These are phyloP conservation scores for Neoarthrinium moseri DNA, from an alignment of 2,329 filamentous ascomycete genomes.

Conservation along the genomic window DNA sequence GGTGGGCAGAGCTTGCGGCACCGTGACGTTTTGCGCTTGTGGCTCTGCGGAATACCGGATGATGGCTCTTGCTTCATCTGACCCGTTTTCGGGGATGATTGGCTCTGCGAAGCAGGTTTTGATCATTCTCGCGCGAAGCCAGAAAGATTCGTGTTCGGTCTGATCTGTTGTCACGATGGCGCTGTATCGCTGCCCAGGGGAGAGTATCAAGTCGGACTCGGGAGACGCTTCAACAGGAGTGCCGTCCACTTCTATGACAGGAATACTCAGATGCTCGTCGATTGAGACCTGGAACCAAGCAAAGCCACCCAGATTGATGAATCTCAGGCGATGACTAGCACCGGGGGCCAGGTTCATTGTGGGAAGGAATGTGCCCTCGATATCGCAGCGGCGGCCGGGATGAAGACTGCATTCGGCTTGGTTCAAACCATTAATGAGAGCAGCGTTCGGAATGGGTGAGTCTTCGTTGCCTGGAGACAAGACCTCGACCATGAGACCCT, in stretches of 20 bases:
- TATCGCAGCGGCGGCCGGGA: constrained; percentile 42
- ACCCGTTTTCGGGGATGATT: constrained; percentile 38
- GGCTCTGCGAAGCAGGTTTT: constrained; percentile 58
- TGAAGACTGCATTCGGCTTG: constrained; percentile 36
- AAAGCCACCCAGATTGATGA: constrained; percentile 70
- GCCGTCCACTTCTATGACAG: constrained; percentile 69
- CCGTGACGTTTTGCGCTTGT: constrained; percentile 34
- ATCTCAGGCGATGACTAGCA: constrained; percentile 62
- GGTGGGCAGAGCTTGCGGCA: constrained; percentile 31
- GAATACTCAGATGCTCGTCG: constrained; percentile 55
- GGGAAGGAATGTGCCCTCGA: constrained; percentile 33
- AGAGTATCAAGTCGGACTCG: constrained; percentile 61
- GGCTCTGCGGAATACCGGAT: constrained; percentile 42
- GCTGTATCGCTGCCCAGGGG: constrained; percentile 71
- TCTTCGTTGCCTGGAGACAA: constrained; percentile 40
- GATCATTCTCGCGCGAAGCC: constrained; percentile 63
- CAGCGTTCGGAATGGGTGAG: constrained; percentile 43
- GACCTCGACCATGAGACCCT: constrained; percentile 33
- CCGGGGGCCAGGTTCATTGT: constrained; percentile 48
- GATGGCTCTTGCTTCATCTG: constrained; percentile 46
- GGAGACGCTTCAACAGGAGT: constrained; percentile 60
- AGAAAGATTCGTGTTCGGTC: constrained; percentile 53
- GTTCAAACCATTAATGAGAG: constrained; percentile 43
- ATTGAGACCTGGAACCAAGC: constrained; percentile 71
- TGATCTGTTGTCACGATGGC: constrained; percentile 62